phyloP scores from a whole-genome alignment of 805 yeast species.

The Cyberlindnera xylosilytica region DNA sequence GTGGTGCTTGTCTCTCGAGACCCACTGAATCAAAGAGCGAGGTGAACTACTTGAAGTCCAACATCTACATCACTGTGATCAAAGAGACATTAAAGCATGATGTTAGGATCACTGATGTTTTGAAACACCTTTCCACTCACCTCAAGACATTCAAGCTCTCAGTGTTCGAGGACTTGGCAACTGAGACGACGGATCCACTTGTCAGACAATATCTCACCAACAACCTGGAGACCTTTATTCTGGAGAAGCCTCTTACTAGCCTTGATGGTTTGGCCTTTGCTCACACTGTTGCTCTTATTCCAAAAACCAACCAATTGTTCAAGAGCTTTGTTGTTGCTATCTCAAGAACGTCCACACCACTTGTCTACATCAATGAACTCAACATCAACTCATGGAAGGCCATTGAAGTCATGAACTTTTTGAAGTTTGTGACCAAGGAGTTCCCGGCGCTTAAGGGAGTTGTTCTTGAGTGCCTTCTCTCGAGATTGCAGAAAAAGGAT shows the following conservation, averaged over 20 bases:
- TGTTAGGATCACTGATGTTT: constrained; percentile 14
- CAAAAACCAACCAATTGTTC: constrained; percentile 11
- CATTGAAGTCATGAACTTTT: neutral
- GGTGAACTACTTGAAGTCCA: constrained; percentile 4
- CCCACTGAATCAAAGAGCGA: constrained; percentile 2
- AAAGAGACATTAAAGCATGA: constrained; percentile 5
- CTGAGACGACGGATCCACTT: neutral
- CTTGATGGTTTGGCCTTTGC: constrained; percentile 14
- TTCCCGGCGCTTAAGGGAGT: constrained; percentile 1
- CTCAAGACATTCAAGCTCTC: constrained; percentile 16
- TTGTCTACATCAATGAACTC: neutral
- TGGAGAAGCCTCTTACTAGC: constrained; percentile 8
- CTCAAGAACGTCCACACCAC: constrained; percentile 5
- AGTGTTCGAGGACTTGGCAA: constrained; percentile 16
- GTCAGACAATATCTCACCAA: constrained; percentile 20
- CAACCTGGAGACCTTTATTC: constrained; percentile 24
- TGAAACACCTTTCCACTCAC: constrained; percentile 18
- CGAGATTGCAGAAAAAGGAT: constrained; percentile 6
- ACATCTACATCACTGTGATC: constrained; percentile 14
- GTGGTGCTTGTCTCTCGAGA: constrained; percentile 7
- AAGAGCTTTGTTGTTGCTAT: constrained; percentile 14
- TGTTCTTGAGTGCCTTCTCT: neutral
- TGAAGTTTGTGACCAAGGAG: neutral
- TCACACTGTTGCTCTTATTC: constrained; percentile 7
- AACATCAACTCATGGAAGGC: neutral